These are phyloP conservation scores for Colletotrichum lini DNA, from an alignment of 2,329 filamentous ascomycete species.

Conservation along the genomic window DNA sequence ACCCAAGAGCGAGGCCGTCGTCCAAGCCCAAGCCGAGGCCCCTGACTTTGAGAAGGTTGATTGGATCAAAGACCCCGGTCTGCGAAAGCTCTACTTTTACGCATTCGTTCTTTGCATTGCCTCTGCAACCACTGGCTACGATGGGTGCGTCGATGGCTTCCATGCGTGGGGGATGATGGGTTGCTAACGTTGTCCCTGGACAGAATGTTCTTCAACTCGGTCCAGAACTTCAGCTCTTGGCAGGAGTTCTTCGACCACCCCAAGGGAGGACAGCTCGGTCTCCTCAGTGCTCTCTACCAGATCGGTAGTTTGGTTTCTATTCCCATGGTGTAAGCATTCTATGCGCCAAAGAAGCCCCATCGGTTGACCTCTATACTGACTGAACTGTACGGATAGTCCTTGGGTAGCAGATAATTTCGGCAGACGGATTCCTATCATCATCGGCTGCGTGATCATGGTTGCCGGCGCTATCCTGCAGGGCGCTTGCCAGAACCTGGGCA, in stretches of 20 bases:
- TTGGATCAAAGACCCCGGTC: conserved; percentile 69
- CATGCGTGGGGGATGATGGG: not conserved
- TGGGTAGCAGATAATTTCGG: conserved; percentile 69
- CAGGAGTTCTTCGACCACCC: conserved; percentile 64
- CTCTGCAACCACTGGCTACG: conserved; percentile 70
- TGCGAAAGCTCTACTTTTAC: conserved; percentile 70
- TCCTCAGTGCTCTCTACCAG: conserved; percentile 72
- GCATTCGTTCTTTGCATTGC: conserved; percentile 66
- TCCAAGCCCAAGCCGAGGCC: conserved; percentile 60
- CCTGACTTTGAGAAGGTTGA: conserved; percentile 65
- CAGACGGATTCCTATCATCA: conserved; percentile 65
- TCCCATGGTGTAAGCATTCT: conserved; percentile 64
- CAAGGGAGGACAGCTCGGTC: conserved; percentile 60
- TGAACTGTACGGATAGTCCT: conserved; percentile 51
- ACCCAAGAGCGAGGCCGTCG: conserved; percentile 31
- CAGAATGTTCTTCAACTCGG: conserved; percentile 61
- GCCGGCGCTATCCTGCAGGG: conserved; percentile 71
- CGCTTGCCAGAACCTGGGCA: conserved; percentile 58
- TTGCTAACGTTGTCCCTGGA: conserved; percentile 22
- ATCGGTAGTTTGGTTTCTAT: conserved; percentile 71
- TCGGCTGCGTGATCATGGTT: conserved; percentile 69
- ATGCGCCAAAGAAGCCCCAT: not conserved
- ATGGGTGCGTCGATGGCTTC: conserved; percentile 59
- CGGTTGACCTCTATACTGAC: not conserved
- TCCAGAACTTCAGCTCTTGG: conserved; percentile 62